Conservation (phyloP, 345 rosid species). For the Diplotaxis tenuifolia region DNA sequence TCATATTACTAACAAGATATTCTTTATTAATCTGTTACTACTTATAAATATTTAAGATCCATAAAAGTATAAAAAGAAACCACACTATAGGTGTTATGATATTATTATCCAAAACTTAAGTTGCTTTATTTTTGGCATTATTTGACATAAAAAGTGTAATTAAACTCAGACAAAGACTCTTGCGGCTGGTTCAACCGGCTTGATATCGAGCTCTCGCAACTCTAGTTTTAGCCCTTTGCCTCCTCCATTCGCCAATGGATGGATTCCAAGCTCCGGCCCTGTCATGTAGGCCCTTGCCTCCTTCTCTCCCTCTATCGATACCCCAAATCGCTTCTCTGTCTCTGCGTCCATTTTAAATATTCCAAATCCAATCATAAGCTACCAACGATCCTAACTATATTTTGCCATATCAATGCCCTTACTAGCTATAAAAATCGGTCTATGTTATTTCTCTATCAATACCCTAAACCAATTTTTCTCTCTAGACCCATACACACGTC, state of each 20-base stretch:
- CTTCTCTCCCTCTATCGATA: conserved; percentile 51
- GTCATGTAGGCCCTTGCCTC: conserved; percentile 46
- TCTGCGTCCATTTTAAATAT: conserved; percentile 31
- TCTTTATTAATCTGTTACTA: not conserved
- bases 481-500: not conserved
- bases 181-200: conserved; percentile 39
- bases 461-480: not conserved
- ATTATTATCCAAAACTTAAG: not conserved
- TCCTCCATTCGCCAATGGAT: conserved; percentile 69
- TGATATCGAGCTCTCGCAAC: conserved; percentile 43
- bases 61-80: not conserved
- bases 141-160: not conserved
- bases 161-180: conserved; percentile 44
- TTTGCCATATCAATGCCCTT: not conserved
- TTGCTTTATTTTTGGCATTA: not conserved
- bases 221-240: conserved; percentile 52
- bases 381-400: not conserved
- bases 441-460: not conserved
- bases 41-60: not conserved
- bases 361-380: not conserved
- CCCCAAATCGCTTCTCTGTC: conserved; percentile 50
- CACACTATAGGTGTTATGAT: not conserved
- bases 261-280: conserved; percentile 57
- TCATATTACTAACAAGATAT: not conserved
- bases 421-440: not conserved